Base-by-base conservation (phyloP, 1,284 basidiomycete genomes). In the Cutaneotrichosporon dermatis region DNA sequence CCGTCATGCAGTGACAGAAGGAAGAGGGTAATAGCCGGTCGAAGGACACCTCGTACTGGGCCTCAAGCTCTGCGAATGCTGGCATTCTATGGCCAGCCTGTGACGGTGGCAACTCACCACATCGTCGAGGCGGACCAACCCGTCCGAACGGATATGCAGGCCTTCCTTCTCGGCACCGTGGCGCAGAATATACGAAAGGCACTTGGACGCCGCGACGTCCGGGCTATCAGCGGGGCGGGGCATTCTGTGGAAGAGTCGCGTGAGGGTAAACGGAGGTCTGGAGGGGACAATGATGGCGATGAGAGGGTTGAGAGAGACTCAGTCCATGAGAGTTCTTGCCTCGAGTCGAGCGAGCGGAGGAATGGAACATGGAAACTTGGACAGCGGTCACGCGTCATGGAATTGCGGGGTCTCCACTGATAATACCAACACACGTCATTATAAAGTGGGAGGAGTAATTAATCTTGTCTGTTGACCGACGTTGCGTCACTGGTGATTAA, bases 81-180 rank as follows among this genome's bases (percentile, higher is more conserved):
- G 44, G 6, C 25, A 25, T 25, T 25, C 25, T 25, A 25, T 25
- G 25, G 25, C 25, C 25, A 25, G 25, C 25, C 25, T 25, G 25
- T 25, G 25, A 6, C 40, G 25, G 45, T 46, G 45, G 44, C 36
- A 57, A 83, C 87, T 68, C 68, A 92, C 90, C 63, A 92, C 77
- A 61, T 91, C 88, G 1, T 79, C 74, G 0, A 93, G 86, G 60
- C 82, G 82, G 0, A 92, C 83, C 70, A 85, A 94, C 1, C 92
- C 92, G 75, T 94, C 92, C 3, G 81, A 68, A 3, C 91, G 84
- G 77, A 94, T 87, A 3, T 79, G 68, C 2, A 96, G 77, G 0
- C 85, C 83, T 69, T 93, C 88, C 55, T 85, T 85, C 66, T 85
- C 81, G 0, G 90, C 89, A 0, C 89, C 90, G 76, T 95, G 92